Evolutionary conservation across 2,329 filamentous ascomycete genomes (phyloP), one percentile per base, ranked within the genome.

Genomic region (Capronia epimyces): DNA sequence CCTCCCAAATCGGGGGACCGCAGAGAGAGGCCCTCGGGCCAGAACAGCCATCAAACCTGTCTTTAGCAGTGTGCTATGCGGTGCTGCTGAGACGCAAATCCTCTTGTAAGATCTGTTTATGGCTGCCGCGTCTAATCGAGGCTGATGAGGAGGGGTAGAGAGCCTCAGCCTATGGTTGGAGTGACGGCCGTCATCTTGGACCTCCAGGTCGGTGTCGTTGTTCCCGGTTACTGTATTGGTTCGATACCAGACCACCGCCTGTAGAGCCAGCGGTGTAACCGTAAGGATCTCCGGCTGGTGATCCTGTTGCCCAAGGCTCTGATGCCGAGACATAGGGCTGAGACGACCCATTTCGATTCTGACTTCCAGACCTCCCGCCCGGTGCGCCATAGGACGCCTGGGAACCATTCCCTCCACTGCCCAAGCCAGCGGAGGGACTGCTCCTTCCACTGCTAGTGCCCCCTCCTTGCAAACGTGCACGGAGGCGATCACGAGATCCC

Each of bases 391-490:
- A 56, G 22, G 50, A 53, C 20, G 31, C 29, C 44, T 56, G 56
- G 15, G 44, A 44, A 20, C 32, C 37, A 41, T 40, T 45, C 31
- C 46, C 49, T 24, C 40, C 41, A 43, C 50, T 45, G 31, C 48
- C 49, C 29, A 52, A 22, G 21, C 53, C 55, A 13, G 49, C 39
- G 8, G 55, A 54, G 9, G 59, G 58, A 49, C 55, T 60, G 40
- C 47, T 58, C 44, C 61, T 49, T 34, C 56, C 56, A 32, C 58
- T 60, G 29, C 56, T 55, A 32, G 57, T 60, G 29, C 55, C 54
- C 24, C 80, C 78, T n/a, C 81, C 82, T 76, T 89, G 89, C 40
- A 95, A 71, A 55, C 87, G 75, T 62, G 89, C 87, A 65, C 89
- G 87, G 61, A 96, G 73, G 60, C 87, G 83, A 81, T 27, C 75